A percentile compares a stretch with the other conserved stretches of the same genome.
phyloP scores from a whole-genome alignment of 164 flowering plant genomes.

The Chimonanthus praecox region DNA sequence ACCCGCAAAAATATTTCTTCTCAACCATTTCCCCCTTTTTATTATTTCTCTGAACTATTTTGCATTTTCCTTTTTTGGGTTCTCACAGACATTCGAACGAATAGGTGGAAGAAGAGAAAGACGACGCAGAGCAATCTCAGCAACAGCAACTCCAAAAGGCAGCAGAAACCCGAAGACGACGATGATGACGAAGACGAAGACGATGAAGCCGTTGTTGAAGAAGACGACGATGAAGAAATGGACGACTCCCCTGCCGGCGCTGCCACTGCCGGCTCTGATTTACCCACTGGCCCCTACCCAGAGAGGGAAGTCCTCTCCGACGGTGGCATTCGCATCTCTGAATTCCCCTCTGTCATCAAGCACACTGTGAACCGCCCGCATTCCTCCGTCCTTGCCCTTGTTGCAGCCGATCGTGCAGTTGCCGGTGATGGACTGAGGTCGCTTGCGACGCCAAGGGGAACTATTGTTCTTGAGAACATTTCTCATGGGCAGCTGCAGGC shows the following conservation, averaged over 20 bases:
- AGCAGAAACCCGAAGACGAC: not conserved
- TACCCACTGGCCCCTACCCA: conserved; percentile 1
- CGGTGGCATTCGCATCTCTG: conserved; percentile 42
- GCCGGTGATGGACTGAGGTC: not conserved
- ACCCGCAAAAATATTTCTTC: not conserved
- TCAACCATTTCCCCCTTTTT: not conserved
- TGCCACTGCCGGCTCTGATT: not conserved
- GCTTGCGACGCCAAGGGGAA: not conserved
- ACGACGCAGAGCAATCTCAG: conserved; percentile 7
- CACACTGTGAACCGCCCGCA: conserved; percentile 65
- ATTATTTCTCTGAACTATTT: not conserved
- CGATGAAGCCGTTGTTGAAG: conserved; percentile 7
- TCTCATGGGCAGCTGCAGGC: conserved; percentile 93
- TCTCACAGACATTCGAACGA: conserved; percentile 5
- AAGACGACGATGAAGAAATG: conserved; percentile 11
- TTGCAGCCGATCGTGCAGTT: conserved; percentile 47
- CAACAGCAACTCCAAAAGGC: not conserved
- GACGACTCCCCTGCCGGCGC: conserved; percentile 2
- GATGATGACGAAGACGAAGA: conserved; percentile 12
- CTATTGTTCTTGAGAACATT: conserved; percentile 57
- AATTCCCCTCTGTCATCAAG: conserved; percentile 65
- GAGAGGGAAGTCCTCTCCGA: conserved; percentile 42
- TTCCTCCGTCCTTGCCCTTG: conserved; percentile 55
- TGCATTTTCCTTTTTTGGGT: not conserved
- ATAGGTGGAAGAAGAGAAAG: conserved; percentile 17